Evolutionary conservation across 2,329 filamentous ascomycete species (phyloP).

Genomic region (Diaporthe citrichinensis): DNA sequence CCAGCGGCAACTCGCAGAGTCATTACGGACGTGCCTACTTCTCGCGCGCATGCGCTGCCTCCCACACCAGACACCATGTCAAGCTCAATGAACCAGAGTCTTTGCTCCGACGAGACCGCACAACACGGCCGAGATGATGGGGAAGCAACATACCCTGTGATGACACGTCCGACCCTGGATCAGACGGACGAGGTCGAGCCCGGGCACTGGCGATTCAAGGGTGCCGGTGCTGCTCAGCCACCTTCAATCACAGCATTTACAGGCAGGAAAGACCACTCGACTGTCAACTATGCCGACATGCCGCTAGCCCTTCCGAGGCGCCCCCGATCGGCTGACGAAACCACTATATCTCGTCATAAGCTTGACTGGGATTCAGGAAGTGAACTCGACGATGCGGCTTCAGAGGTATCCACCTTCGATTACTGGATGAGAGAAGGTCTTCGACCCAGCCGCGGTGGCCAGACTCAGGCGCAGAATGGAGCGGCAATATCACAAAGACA

Average conservation of each 20-base stretch:
- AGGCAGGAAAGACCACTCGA: conserved; percentile 47
- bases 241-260: conserved; percentile 52
- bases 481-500: background rate
- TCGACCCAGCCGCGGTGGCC: conserved; percentile 53
- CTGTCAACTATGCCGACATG: conserved; percentile 49
- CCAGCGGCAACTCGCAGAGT: conserved; percentile 61
- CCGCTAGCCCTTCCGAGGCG: conserved; percentile 53
- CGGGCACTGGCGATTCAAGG: conserved; percentile 37
- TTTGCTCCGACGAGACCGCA: conserved; percentile 66
- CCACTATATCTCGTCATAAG: conserved; percentile 56
- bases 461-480: background rate
- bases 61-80: conserved; percentile 74
- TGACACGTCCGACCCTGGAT: background rate
- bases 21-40: conserved; percentile 60
- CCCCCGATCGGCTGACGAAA: conserved; percentile 63
- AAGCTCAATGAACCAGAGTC: conserved; percentile 64
- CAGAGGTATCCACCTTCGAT: conserved; percentile 66
- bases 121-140: conserved; percentile 50
- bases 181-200: conserved; percentile 25
- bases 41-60: conserved; percentile 62
- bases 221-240: conserved; percentile 44
- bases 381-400: conserved; percentile 59
- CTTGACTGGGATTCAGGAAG: conserved; percentile 63
- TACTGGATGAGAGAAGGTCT: conserved; percentile 71
- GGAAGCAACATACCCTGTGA: conserved; percentile 49